Conservation (phyloP, 202 grass and related monocot genomes). For the Eragrostis tef region DNA sequence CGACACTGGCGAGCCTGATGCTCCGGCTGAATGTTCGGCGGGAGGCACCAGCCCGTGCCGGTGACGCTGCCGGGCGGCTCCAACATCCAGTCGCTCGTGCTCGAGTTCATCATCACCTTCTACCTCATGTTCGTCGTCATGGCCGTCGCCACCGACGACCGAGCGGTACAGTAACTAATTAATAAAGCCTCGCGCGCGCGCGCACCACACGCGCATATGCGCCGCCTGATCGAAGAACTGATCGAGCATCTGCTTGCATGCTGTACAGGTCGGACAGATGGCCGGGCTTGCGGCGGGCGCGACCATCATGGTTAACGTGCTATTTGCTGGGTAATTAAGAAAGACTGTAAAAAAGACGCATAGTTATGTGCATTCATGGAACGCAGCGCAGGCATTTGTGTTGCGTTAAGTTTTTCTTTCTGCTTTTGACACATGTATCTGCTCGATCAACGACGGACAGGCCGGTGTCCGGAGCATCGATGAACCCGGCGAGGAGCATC, state of each 20-base stretch:
- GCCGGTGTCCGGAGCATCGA: conserved; percentile 76
- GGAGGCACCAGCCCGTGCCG: conserved; percentile 34
- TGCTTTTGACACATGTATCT: background rate
- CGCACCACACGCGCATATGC: no score
- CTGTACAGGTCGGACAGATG: conserved; percentile 68
- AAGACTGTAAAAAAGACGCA: no score
- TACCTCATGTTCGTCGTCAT: conserved; percentile 97
- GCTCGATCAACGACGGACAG: conserved; percentile 17
- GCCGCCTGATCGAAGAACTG: background rate
- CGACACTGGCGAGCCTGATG: conserved; percentile 58
- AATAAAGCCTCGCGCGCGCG: background rate
- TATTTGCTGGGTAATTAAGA: conserved; percentile 65
- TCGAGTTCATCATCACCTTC: conserved; percentile 90
- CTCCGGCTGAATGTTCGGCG: conserved; percentile 74
- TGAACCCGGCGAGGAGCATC: conserved; percentile 79
- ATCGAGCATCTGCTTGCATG: background rate
- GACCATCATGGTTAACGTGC: conserved; percentile 68
- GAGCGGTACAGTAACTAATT: conserved; percentile 59
- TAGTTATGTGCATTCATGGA: no score
- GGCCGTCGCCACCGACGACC: conserved; percentile 79
- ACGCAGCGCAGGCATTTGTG: no score
- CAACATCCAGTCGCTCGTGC: conserved; percentile 63
- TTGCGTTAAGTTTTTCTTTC: background rate
- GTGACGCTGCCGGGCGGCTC: conserved; percentile 52
- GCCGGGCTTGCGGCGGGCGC: conserved; percentile 75